Evolutionary conservation across 371 early-diverging fungal species (phyloP).

Genomic region (Polyrhizophydium stewartii): DNA sequence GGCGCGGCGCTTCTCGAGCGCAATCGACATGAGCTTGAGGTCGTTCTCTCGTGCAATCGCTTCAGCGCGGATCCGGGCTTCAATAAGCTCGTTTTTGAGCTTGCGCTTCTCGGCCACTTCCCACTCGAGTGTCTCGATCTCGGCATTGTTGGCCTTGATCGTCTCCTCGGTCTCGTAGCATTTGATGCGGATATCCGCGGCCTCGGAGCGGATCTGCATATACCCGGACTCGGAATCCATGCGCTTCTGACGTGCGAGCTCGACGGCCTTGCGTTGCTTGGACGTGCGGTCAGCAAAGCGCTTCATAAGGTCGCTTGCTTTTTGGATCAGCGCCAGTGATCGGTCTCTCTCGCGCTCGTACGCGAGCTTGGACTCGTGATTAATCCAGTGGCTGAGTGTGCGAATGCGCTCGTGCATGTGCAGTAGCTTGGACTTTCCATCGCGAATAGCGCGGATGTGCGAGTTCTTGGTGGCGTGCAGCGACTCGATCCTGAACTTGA

Average conservation of each 20-base stretch:
- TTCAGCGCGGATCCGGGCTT: not conserved
- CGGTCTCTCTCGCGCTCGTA: not conserved
- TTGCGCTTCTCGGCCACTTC: slow-evolving; percentile 6
- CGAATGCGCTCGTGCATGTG: slow-evolving; percentile 4
- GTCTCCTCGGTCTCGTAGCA: slow-evolving; percentile 1
- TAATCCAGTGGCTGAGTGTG: not conserved
- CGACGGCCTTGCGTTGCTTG: not conserved
- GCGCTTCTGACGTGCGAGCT: not conserved
- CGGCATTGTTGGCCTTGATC: not conserved
- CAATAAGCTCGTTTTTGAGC: not conserved
- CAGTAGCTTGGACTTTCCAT: slow-evolving; percentile 1
- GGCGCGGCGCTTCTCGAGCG: slow-evolving; percentile 5
- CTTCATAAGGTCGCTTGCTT: not conserved
- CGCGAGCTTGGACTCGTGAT: not conserved
- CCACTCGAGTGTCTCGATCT: slow-evolving; percentile 4
- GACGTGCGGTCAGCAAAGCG: not conserved
- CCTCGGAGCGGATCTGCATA: not conserved
- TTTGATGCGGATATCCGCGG: slow-evolving; percentile 5
- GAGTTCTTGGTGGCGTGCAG: slow-evolving; percentile 1
- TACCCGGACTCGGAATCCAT: not conserved
- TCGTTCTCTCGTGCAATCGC: not conserved
- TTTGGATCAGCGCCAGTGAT: not conserved
- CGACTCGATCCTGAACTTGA: slow-evolving; percentile 7
- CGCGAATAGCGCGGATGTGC: slow-evolving; percentile 3
- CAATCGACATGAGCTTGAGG: not conserved